Base-by-base conservation (phyloP, 352 stramenopile genomes). In the Phytophthora citrophthora region DNA sequence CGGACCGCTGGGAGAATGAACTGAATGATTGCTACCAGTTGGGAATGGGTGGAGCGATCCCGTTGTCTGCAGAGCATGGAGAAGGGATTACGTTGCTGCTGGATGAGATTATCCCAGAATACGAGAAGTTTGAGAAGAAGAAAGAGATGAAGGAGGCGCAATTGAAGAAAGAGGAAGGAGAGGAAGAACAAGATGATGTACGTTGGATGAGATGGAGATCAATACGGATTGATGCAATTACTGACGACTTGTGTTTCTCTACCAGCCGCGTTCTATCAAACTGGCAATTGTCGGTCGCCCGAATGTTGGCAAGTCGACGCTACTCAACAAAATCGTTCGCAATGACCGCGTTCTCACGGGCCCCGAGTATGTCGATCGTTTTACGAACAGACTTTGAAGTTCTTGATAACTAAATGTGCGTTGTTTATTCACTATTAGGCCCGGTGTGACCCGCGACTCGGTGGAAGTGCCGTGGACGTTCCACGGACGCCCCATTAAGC, bases 391-490 rank as follows among this genome's bases (percentile, higher is more conserved):
- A 29, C 20, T 18, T 15, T 39, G 6, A 3, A 43, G 29, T 13
- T 34, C 29, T 34, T 34, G 29, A 34, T 34, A 20, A 34, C 29
- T 34, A 34, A 34, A 12, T 41, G 36, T 20, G 36, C 7, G 36
- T 41, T 41, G 13, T 20, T 16, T 7, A 20, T 18, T 54, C 24
- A 2, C 38, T 15, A 41, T 24, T 59, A 94, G 83, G 57, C 86
- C 86, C 60, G 86, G 86, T 18, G 84, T 94, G 54, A 94, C 86
- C 32, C 86, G 86, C 45, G 86, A 94, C 62, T 85, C 86, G 20
- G 83, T 94, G 32, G 86, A 93, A 69, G 86, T 94, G 44, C 77
- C 79, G 18, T 94, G 84, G 84, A 77, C 74, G 16, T 94, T 93
- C 73, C 79, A 80, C 10, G 83, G 78, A 3, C 81, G 76, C 11